Base-by-base conservation (phyloP, 2,329 filamentous ascomycete genomes). In the Onygenales sp. region DNA sequence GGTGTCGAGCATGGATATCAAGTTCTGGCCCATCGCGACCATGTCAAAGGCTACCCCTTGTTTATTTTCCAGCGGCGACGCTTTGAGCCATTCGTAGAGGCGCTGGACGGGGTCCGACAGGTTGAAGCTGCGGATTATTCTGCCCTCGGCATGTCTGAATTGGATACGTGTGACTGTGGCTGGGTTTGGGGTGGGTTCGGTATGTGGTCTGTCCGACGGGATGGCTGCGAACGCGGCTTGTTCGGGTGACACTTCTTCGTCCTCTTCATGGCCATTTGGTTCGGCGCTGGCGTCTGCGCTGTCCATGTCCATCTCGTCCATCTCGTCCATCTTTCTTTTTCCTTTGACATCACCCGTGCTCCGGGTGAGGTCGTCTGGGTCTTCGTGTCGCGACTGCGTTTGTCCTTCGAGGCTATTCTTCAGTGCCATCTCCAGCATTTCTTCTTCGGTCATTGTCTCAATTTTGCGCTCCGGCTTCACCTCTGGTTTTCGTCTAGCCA, bases 41-140 rank as follows among this genome's bases (percentile, higher is more conserved):
- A 98, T 78, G 68, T 97, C 92, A 71, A 98, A 98, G 57, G 82
- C 80, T 10, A 86, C 70, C 0, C 86, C 88, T 33, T 81, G 80
- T 69, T 89, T 92, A 62, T 86, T 89, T 60, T 91, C 86, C 48
- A 95, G 70, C 1, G 90, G 88, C 55, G 86, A 83, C 0, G 91
- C 86, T 74, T 97, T 98, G 59, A 98, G 82, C 89, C 91, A 98
- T 73, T 98, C 93, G 69, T 92, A 98, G 45, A 98, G 84, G 10
- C 88, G 82, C 53, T 83, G 80, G 10, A 98, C 90, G 1, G 80
- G 76, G 54, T 98, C 93, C 11, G 80, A 70, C 3, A 91, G 71
- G 8, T 77, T 75, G 71, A 98, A 98, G n/a, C 89, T 82, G 33
- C 90, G 85, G 55, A 98, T 91, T 8, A 95, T 80, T 14, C 92